Evolutionary conservation across 495 filamentous ascomycete species (phyloP).

Genomic region (Penicillium bovifimosum): DNA sequence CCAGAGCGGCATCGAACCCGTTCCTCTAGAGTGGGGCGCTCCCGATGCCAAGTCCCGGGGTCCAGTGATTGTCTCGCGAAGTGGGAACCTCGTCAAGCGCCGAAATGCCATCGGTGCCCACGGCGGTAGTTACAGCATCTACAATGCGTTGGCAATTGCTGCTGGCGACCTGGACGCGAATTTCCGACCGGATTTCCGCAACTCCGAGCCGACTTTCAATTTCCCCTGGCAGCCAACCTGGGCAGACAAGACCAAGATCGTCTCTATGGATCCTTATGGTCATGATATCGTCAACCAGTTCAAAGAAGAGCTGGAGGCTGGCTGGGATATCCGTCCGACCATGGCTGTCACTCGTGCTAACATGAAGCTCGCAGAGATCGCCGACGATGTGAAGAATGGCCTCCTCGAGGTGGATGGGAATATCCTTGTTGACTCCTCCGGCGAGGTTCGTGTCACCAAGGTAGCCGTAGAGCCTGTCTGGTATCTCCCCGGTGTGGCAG

Average conservation of each 20-base stretch:
- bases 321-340: slow-evolving; percentile 90
- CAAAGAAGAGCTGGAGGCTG: slow-evolving; percentile 44
- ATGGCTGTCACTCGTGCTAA: slow-evolving; percentile 94
- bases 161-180: slow-evolving; percentile 79
- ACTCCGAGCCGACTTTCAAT: slow-evolving; percentile 83
- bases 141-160: slow-evolving; percentile 89
- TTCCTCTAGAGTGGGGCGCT: slow-evolving; percentile 84
- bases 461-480: slow-evolving; percentile 94
- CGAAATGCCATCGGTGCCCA: slow-evolving; percentile 90
- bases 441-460: slow-evolving; percentile 93
- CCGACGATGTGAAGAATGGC: slow-evolving; percentile 74
- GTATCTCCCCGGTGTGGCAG: slow-evolving; percentile 93
- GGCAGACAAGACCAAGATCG: slow-evolving; percentile 89
- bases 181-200: slow-evolving; percentile 89
- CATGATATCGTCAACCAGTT: slow-evolving; percentile 57
- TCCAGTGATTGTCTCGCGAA: slow-evolving; percentile 85
- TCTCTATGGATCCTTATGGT: slow-evolving; percentile 93
- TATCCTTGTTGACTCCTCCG: slow-evolving; percentile 74
- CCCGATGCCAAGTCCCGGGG: slow-evolving; percentile 68
- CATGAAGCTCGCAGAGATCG: slow-evolving; percentile 94
- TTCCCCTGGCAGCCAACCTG: slow-evolving; percentile 88
- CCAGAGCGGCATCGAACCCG: slow-evolving; percentile 86
- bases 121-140: slow-evolving; percentile 95
- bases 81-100: slow-evolving; percentile 66
- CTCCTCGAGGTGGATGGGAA: slow-evolving; percentile 82